phyloP scores from a whole-genome alignment of 345 rosid genomes.

The Arabis alpina region DNA sequence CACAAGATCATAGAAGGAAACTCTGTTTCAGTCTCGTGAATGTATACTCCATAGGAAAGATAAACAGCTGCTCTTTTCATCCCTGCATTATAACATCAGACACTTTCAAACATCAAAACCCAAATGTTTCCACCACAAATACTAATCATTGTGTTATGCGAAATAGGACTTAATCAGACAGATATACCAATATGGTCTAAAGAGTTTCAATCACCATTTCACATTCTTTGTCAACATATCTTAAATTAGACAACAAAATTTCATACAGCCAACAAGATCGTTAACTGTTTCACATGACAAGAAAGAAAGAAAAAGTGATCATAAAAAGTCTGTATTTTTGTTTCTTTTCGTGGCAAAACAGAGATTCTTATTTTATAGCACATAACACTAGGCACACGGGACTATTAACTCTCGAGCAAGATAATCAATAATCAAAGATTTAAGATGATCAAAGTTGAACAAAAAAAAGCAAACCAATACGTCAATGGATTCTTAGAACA shows the following conservation, averaged over 20 bases:
- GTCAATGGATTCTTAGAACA: too few relatives aligned
- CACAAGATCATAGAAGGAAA: background rate
- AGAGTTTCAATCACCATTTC: slow-evolving; percentile 29
- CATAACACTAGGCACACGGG: background rate
- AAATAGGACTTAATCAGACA: slow-evolving; percentile 14
- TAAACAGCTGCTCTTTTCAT: slow-evolving; percentile 53
- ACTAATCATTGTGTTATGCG: background rate
- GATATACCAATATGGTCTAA: background rate
- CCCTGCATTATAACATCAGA: slow-evolving; percentile 48
- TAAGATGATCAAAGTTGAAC: background rate
- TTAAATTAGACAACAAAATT: slow-evolving; percentile 18
- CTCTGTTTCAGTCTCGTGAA: slow-evolving; percentile 30
- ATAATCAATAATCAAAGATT: background rate
- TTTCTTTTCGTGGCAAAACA: slow-evolving; percentile 1
- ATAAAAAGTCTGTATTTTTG: background rate
- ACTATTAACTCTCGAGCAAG: background rate
- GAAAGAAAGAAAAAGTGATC: slow-evolving; percentile 1
- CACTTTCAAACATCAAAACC: background rate
- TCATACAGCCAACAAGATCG: slow-evolving; percentile 29
- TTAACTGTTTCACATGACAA: slow-evolving; percentile 15
- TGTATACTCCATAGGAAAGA: slow-evolving; percentile 43
- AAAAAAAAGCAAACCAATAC: too few relatives aligned
- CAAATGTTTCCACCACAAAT: slow-evolving; percentile 5
- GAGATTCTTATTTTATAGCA: background rate
- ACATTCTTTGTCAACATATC: slow-evolving; percentile 12